These are phyloP conservation scores for Cydonia oblonga DNA, from an alignment of 331 rosid species.

Conservation along the genomic window DNA sequence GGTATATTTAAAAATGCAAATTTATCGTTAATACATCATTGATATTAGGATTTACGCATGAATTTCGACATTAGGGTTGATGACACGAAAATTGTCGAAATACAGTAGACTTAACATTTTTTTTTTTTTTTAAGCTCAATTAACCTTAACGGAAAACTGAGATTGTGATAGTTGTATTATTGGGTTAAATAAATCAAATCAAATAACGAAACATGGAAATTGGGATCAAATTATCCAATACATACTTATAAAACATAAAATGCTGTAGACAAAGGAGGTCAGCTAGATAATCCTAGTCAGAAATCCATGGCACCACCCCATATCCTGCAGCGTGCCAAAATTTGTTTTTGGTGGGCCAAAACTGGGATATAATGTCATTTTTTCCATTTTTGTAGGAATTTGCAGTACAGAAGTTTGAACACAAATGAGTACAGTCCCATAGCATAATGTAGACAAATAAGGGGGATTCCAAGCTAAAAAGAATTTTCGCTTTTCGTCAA, in stretches of 20 bases:
- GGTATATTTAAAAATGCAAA: too few relatives aligned
- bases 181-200: too few relatives aligned
- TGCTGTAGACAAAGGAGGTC: not conserved
- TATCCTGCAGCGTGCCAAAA: slow-evolving; percentile 12
- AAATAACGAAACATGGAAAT: not conserved
- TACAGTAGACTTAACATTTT: too few relatives aligned
- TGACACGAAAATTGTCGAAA: too few relatives aligned
- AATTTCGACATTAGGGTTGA: too few relatives aligned
- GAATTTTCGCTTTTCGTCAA: too few relatives aligned
- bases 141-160: too few relatives aligned
- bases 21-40: too few relatives aligned
- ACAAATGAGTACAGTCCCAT: not conserved
- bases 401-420: not conserved
- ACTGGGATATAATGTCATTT: slow-evolving; percentile 1
- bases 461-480: too few relatives aligned
- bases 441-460: not conserved
- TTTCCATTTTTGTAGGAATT: not conserved
- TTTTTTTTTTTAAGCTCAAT: too few relatives aligned
- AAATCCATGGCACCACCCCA: not conserved
- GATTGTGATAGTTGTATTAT: too few relatives aligned
- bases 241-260: not conserved
- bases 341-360: not conserved
- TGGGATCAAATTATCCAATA: not conserved
- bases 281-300: not conserved
- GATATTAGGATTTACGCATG: too few relatives aligned